Evolutionary conservation across 2,329 filamentous ascomycete genomes (phyloP), one percentile per base, ranked within the genome.

Genomic region (Akanthomyces dipterigenus): DNA sequence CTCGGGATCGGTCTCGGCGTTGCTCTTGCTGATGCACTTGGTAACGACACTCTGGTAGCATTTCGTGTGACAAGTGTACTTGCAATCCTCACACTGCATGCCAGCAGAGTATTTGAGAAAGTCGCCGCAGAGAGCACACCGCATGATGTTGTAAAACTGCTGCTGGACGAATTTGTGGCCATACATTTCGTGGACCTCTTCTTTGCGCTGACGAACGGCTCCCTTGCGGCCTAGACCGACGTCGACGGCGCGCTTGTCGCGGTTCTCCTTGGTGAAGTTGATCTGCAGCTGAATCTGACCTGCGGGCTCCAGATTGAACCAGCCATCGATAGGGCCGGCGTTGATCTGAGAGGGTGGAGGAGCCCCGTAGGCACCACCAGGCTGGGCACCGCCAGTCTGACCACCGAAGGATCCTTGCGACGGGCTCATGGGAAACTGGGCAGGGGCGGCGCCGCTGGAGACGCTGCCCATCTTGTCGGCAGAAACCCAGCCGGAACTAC

Each of bases 131-230:
- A 98, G 86, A 16, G 95, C 95, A 76, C 95, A 99, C 64, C 95
- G 93, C 95, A 99, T 99, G 72, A 99, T 97, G 82, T 98, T 99
- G 87, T 98, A 99, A 76, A 99, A 99, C 75, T 97, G 95, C 74
- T 97, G 93, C 71, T 95, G 90, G 61, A 98, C 88, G 72, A 99
- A 99, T 78, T 98, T 99, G 87, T 99, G 95, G 54, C 95, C 95
- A 73, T 96, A 97, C 81, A 97, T 96, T 78, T 99, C 95, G 77
- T 97, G 91, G 5, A 99, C 88, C 70, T 98, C 93, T 75, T 99
- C 95, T 79, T 99, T 99, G 71, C 91, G 91, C 77, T 99, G 93
- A 67, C 95, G 91, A 67, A 99, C 92, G 65, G 95, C 95, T 70
- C 93, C 95, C 78, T 97, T 96, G 72, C 95, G 90, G 65, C 91